phyloP scores from a whole-genome alignment of 352 stramenopile genomes.

The Phytophthora capsici region DNA sequence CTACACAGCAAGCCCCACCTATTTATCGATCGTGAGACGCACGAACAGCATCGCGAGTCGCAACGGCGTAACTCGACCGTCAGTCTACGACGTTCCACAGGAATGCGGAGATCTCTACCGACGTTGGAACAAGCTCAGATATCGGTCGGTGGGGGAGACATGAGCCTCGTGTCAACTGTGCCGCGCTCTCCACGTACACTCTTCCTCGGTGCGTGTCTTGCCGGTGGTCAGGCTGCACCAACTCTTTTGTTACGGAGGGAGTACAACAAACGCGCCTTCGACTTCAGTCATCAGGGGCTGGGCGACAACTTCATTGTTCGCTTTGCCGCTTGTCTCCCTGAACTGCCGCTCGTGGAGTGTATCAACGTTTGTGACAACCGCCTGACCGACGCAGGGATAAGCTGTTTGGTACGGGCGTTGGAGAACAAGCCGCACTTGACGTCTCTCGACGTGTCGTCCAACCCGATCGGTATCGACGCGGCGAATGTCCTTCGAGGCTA shows the following conservation, averaged over 20 bases:
- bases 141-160: slow-evolving; percentile 2
- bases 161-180: slow-evolving; percentile 23
- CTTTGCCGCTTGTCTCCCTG: slow-evolving; percentile 63
- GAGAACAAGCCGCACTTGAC: slow-evolving; percentile 75
- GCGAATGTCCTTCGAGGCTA: slow-evolving; percentile 59
- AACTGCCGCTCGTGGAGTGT: slow-evolving; percentile 66
- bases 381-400: slow-evolving; percentile 57
- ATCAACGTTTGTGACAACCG: slow-evolving; percentile 75
- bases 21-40: slow-evolving; percentile 43
- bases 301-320: slow-evolving; percentile 66
- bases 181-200: slow-evolving; percentile 55
- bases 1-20: slow-evolving; percentile 66
- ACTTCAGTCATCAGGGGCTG: slow-evolving; percentile 73
- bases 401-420: slow-evolving; percentile 55
- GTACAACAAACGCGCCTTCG: slow-evolving; percentile 44
- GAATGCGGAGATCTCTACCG: slow-evolving; percentile 16
- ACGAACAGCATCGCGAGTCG: slow-evolving; percentile 18
- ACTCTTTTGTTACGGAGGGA: slow-evolving; percentile 58
- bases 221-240: slow-evolving; percentile 47
- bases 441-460: slow-evolving; percentile 68
- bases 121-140: slow-evolving; percentile 31
- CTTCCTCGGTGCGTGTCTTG: slow-evolving; percentile 59
- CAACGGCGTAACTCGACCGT: slow-evolving; percentile 20
- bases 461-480: slow-evolving; percentile 56
- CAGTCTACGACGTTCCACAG: slow-evolving; percentile 5